Conservation (phyloP, 1,284 basidiomycete species). For the Fomitopsis betulina region DNA sequence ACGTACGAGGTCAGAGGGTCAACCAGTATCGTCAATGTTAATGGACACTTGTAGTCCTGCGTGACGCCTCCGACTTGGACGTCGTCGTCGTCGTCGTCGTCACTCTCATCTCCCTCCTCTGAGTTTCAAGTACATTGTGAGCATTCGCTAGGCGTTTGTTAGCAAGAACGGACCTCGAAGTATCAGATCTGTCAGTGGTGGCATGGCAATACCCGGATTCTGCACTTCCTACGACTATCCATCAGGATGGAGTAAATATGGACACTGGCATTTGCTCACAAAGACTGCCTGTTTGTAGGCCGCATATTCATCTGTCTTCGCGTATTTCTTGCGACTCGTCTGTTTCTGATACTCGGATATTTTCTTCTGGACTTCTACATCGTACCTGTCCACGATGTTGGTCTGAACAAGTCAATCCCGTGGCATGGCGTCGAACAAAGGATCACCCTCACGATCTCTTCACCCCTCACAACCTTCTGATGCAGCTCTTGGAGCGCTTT, state of each 20-base stretch:
- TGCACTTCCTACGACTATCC: conserved; percentile 51
- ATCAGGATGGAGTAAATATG: background rate
- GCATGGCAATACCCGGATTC: conserved; percentile 64
- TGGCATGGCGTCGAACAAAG: conserved; percentile 1
- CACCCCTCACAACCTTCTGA: conserved; percentile 47
- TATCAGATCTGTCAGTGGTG: conserved; percentile 72
- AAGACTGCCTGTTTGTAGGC: conserved; percentile 65
- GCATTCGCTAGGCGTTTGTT: background rate
- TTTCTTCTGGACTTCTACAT: conserved; percentile 35
- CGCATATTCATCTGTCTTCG: conserved; percentile 54
- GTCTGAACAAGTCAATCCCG: conserved; percentile 31
- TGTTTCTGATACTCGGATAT: conserved; percentile 48
- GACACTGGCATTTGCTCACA: conserved; percentile 38
- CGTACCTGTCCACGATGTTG: conserved; percentile 43
- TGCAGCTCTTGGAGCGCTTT: conserved; percentile 50
- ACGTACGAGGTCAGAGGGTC: conserved; percentile 76
- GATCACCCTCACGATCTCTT: conserved; percentile 49
- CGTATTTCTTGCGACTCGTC: conserved; percentile 74
- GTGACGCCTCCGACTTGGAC: conserved; percentile 81
- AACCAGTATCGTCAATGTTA: conserved; percentile 58
- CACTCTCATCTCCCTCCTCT: conserved; percentile 75
- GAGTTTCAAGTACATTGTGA: conserved; percentile 1
- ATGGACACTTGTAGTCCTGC: conserved; percentile 78
- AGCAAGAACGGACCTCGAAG: conserved; percentile 47
- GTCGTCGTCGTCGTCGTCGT: conserved; percentile 61